phyloP scores from a whole-genome alignment of 805 yeast species.

The Starmerella sirachaensis region DNA sequence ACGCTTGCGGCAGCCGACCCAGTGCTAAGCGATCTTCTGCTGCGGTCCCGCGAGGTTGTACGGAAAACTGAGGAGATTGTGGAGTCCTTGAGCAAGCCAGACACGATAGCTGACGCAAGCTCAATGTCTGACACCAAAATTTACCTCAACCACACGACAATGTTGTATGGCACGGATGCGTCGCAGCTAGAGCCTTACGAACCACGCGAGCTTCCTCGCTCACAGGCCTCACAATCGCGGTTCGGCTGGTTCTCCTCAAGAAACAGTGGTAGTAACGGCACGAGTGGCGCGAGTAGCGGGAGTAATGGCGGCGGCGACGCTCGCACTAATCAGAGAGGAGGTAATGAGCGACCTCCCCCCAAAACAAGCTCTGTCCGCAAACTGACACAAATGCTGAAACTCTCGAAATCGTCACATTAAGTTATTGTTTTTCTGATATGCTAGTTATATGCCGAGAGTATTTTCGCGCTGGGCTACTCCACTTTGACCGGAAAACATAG shows the following conservation, averaged over 20 bases:
- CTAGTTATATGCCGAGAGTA: no score
- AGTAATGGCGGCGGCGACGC: no score
- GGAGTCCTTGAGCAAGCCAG: constrained; percentile 24
- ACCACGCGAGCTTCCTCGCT: background rate
- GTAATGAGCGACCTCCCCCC: no score
- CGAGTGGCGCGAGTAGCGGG: no score
- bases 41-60: constrained; percentile 14
- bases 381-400: constrained; percentile 8
- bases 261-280: no score
- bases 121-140: background rate
- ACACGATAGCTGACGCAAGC: constrained; percentile 10
- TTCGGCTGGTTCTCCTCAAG: no score
- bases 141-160: constrained; percentile 15
- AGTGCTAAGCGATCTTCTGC: constrained; percentile 9
- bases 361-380: constrained; percentile 7
- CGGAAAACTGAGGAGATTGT: constrained; percentile 6
- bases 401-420: background rate
- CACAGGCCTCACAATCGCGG: background rate
- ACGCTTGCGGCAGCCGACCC: constrained; percentile 9
- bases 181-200: constrained; percentile 10
- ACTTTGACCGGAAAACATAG: no score
- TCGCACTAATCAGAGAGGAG: no score
- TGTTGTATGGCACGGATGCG: constrained; percentile 15
- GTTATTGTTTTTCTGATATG: no score
- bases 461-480: no score